Base-by-base conservation (phyloP, 2,329 filamentous ascomycete species). In the Microdochium trichocladiopsis region DNA sequence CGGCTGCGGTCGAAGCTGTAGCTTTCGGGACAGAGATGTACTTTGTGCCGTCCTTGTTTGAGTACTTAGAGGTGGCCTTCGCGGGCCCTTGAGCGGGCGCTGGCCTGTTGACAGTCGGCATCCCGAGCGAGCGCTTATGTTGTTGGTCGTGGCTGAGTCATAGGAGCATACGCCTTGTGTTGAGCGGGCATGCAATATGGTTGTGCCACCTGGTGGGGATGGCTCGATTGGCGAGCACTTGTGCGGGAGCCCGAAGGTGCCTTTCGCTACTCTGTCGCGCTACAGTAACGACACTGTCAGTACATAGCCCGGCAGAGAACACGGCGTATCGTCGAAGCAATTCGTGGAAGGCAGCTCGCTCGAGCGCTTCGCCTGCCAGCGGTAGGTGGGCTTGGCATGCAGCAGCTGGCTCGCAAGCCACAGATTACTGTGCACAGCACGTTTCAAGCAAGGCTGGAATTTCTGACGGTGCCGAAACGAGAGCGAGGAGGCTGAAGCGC, bases 1-100 rank as follows among this genome's bases (percentile, higher is more conserved):
- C 76, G 18, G 77, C 74, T 52, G 82, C 78, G 57, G 76, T 68
- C 51, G 68, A 76, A 50, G 70, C 69, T 33, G 70, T 71, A 51
- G 70, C 69, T 66, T 85, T 84, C 25, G 82, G 81, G 14, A 85
- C 77, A 45, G 80, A 84, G 64, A 86, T 85, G 67, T 83, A 83
- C 71, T 86, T 86, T 55, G 82, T 84, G 54, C 83, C 83, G 72
- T 87, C 82, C 66, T 85, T 85, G 63, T 84, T 86, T 55, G 77
- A 82, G 64, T 85, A 84, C 62, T 83, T 85, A 25, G 82, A 76
- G 18, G 78, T 81, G 53, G 67, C 60, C 64, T 76, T 79, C 49
- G 71, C 70, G 54, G 80, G 75, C 57, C 72, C 65, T 62, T 73
- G 73, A 52, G 69, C 61, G 60, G 75, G 73, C 66, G 75, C 67